Evolutionary conservation across 169 alveolate genomes (phyloP).

Genomic region (Plasmodium reichenowi): DNA sequence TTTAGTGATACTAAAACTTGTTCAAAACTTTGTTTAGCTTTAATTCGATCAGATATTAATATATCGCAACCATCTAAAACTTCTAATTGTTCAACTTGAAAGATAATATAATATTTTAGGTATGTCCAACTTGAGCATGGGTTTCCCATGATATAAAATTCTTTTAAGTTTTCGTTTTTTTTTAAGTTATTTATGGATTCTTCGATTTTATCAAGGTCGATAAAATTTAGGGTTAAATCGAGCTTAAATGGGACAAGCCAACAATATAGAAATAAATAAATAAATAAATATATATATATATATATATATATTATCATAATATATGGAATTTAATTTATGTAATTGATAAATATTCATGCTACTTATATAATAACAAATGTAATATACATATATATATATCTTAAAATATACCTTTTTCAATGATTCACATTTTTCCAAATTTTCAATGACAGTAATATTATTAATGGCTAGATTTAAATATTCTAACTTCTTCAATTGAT

Average conservation of each 20-base stretch:
- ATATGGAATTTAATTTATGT: not conserved
- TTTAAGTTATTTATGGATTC: slow-evolving; percentile 84
- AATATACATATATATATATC: not conserved
- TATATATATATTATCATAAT: not conserved
- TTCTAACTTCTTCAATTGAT: slow-evolving; percentile 89
- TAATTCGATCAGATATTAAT: slow-evolving; percentile 86
- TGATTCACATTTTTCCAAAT: slow-evolving; percentile 89
- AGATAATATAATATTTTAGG: slow-evolving; percentile 83
- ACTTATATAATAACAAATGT: not conserved
- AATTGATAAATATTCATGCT: not conserved
- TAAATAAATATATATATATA: not conserved
- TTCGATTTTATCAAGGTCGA: slow-evolving; percentile 86
- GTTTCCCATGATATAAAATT: slow-evolving; percentile 91
- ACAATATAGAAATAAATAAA: not conserved
- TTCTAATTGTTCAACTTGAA: slow-evolving; percentile 83
- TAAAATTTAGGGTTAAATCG: slow-evolving; percentile 92
- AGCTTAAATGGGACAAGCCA: slow-evolving; percentile 74
- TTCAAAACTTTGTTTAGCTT: slow-evolving; percentile 84
- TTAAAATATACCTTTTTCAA: slow-evolving; percentile 76
- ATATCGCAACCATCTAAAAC: slow-evolving; percentile 90
- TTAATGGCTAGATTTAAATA: slow-evolving; percentile 92
- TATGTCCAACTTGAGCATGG: slow-evolving; percentile 90
- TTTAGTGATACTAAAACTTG: slow-evolving; percentile 77
- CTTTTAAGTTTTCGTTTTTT: slow-evolving; percentile 81
- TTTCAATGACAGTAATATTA: slow-evolving; percentile 89